Percentiles rank a stretch among this genome's conserved stretches.
Conservation (phyloP, 2,329 filamentous ascomycete genomes). For the Trichoderma atroviride region DNA sequence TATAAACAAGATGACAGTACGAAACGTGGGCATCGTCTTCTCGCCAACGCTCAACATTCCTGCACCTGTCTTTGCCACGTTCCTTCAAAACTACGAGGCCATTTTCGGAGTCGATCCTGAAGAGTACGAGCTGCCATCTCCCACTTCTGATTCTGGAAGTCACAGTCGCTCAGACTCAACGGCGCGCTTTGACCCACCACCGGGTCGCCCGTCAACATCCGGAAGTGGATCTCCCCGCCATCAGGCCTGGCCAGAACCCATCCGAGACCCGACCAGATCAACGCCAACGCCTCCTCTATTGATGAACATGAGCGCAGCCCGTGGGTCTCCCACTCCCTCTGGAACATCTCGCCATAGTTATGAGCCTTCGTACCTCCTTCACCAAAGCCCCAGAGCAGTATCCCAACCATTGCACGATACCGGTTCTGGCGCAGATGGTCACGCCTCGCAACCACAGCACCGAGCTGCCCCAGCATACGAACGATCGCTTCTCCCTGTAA, state of each 20-base stretch:
- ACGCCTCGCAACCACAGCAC: slow-evolving; percentile 29
- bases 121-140: slow-evolving; percentile 60
- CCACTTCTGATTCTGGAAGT: slow-evolving; percentile 44
- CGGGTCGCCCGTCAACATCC: slow-evolving; percentile 52
- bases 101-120: slow-evolving; percentile 79
- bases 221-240: slow-evolving; percentile 56
- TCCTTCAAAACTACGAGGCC: slow-evolving; percentile 84
- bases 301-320: slow-evolving; percentile 36
- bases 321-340: slow-evolving; percentile 50
- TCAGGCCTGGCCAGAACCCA: slow-evolving; percentile 45
- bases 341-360: slow-evolving; percentile 41
- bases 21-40: slow-evolving; percentile 97
- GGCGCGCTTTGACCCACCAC: slow-evolving; percentile 41
- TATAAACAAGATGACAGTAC: slow-evolving; percentile 96
- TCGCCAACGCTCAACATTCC: slow-evolving; percentile 96
- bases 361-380: slow-evolving; percentile 47
- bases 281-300: slow-evolving; percentile 57
- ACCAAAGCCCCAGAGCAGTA: slow-evolving; percentile 41
- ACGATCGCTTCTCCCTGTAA: slow-evolving; percentile 40
- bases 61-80: slow-evolving; percentile 88
- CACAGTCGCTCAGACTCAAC: slow-evolving; percentile 37
- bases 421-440: slow-evolving; percentile 36
- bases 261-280: slow-evolving; percentile 37
- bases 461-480: slow-evolving; percentile 43
- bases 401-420: slow-evolving; percentile 51